These are phyloP conservation scores for Ophiostoma quercus DNA, from an alignment of 2,329 filamentous ascomycete species.

Conservation along the genomic window DNA sequence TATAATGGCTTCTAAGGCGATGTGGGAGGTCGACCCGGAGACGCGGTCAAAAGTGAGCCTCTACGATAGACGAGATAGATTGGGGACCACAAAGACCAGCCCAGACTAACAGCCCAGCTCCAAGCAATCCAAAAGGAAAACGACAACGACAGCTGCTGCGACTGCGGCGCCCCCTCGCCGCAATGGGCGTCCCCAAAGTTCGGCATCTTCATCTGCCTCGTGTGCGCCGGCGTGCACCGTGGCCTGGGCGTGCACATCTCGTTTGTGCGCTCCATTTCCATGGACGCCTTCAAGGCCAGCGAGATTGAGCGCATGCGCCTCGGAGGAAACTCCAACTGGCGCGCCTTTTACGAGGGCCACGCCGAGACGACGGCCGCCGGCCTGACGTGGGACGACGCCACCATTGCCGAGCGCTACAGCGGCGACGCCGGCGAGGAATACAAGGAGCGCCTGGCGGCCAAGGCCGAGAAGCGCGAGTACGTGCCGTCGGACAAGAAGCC, in stretches of 20 bases:
- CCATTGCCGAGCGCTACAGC: conserved; percentile 84
- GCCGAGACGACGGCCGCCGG: conserved; percentile 61
- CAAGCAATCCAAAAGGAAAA: conserved; percentile 85
- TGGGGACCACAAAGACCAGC: not conserved
- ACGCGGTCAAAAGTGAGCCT: conserved; percentile 81
- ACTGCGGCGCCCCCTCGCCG: conserved; percentile 90
- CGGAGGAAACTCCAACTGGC: conserved; percentile 85
- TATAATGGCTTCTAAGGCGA: conserved; percentile 63
- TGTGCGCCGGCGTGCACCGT: conserved; percentile 89
- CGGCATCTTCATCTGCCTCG: conserved; percentile 96
- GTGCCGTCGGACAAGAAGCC: conserved; percentile 60
- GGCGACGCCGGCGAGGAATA: conserved; percentile 89
- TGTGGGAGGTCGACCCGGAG: conserved; percentile 99
- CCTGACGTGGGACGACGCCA: conserved; percentile 75
- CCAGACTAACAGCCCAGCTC: conserved; percentile 52
- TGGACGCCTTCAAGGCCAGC: conserved; percentile 93
- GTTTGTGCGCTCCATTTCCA: conserved; percentile 94
- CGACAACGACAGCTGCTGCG: conserved; percentile 85
- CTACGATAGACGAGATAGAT: not conserved
- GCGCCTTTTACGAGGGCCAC: conserved; percentile 75
- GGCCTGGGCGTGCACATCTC: conserved; percentile 96
- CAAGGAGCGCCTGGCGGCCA: conserved; percentile 82
- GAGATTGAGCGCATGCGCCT: conserved; percentile 93
- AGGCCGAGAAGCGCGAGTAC: conserved; percentile 84
- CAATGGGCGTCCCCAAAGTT: conserved; percentile 99